Conservation (phyloP, 2,329 filamentous ascomycete genomes). For the Fusarium circinatum region DNA sequence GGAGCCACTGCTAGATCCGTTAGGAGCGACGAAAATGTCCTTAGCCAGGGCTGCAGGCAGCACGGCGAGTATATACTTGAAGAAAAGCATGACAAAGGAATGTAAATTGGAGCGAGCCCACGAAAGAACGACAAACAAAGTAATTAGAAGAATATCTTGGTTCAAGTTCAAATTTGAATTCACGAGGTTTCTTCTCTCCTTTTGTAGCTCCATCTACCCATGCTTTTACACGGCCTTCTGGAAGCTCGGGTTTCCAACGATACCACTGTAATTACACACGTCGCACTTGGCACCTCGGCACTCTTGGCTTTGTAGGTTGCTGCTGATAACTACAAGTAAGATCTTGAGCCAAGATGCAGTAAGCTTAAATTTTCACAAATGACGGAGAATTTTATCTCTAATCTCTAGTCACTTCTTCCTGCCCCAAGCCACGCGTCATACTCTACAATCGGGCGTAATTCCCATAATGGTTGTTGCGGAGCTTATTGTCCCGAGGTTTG, state of each 20-base stretch:
- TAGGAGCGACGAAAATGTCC: slow-evolving; percentile 57
- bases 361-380: background rate
- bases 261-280: background rate
- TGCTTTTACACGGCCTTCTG: background rate
- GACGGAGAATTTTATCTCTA: background rate
- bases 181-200: background rate
- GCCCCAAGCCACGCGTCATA: too few relatives aligned
- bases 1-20: slow-evolving; percentile 52
- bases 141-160: background rate
- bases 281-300: background rate
- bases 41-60: slow-evolving; percentile 28
- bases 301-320: background rate
- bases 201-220: background rate
- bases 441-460: too few relatives aligned
- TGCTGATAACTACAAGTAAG: background rate
- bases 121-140: background rate
- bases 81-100: background rate
- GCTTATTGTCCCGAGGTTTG: background rate
- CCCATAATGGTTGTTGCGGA: background rate
- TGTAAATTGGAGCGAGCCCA: background rate
- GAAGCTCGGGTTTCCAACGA: too few relatives aligned
- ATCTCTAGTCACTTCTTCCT: background rate
- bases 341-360: background rate
- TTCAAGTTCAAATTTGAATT: too few relatives aligned
- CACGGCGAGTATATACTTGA: background rate